A percentile compares a stretch with the other conserved stretches of the same genome.
Evolutionary conservation across 176 grass and related monocot species (phyloP).

Genomic region (Bothriochloa decipiens): DNA sequence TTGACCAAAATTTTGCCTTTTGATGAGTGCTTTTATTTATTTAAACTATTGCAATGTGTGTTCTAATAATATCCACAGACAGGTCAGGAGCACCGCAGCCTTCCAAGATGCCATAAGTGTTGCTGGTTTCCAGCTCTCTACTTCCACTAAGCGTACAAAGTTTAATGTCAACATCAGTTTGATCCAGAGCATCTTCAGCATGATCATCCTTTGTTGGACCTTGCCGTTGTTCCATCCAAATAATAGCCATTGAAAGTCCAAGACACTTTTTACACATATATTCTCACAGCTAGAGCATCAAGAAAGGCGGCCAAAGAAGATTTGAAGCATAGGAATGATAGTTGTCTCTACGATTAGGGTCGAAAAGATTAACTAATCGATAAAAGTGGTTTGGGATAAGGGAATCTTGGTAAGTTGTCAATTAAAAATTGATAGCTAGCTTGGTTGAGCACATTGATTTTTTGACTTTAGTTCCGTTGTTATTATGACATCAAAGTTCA

Average conservation of each 20-base stretch:
- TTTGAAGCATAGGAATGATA: slow-evolving; percentile 44
- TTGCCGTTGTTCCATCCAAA: slow-evolving; percentile 52
- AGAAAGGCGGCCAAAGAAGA: slow-evolving; percentile 40
- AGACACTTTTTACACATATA: slow-evolving; percentile 42
- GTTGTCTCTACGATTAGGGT: slow-evolving; percentile 28
- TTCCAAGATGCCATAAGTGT: slow-evolving; percentile 63
- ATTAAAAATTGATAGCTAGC: slow-evolving; percentile 40
- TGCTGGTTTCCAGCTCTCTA: slow-evolving; percentile 47
- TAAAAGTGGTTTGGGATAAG: slow-evolving; percentile 56
- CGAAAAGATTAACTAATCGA: slow-evolving; percentile 48
- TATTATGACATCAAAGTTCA: slow-evolving; percentile 42
- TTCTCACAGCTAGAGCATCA: slow-evolving; percentile 48
- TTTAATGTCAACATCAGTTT: slow-evolving; percentile 60
- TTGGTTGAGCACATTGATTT: slow-evolving; percentile 35
- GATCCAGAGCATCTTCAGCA: slow-evolving; percentile 70
- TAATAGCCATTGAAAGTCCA: slow-evolving; percentile 57
- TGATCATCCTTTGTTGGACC: slow-evolving; percentile 61
- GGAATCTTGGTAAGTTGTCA: slow-evolving; percentile 70
- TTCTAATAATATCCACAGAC: slow-evolving; percentile 60
- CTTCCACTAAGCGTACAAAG: slow-evolving; percentile 63
- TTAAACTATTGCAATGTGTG: slow-evolving; percentile 48
- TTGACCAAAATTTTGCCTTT: slow-evolving; percentile 44
- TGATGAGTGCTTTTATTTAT: slow-evolving; percentile 33
- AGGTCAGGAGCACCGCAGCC: slow-evolving; percentile 44
- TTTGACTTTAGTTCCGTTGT: slow-evolving; percentile 38